Evolutionary conservation across 106 monocot genomes (phyloP), one percentile per base, ranked within the genome.

Genomic region (Narthecium ossifragum): DNA sequence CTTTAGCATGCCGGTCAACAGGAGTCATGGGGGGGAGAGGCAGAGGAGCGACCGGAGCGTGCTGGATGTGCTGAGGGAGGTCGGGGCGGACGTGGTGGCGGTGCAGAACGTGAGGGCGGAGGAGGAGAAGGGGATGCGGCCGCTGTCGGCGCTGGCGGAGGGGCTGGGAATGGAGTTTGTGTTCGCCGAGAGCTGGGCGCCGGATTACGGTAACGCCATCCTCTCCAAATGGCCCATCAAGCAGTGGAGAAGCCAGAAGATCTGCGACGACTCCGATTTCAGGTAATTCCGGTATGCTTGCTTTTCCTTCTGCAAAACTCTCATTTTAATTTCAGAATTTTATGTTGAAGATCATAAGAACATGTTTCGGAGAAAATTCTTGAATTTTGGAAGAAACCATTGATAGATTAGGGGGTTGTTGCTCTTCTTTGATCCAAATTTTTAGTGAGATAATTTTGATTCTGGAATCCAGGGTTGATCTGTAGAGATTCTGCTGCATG

Each of bases 71-170:
- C 67, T 93, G 69, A 76, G 61, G 37, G 93, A 93, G 77, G 88
- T 75, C 12, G 74, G 64, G 1, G 89, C 88, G 0, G 93, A 93
- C 26, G 51, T 93, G 17, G 59, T 93, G 27, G 93, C 69, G 33
- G 47, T 93, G 63, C 93, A 89, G 82, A 93, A 93, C 30, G 93
- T 93, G 54, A 88, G 71, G 72, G 88, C 88, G 0, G 93, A 88
- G 70, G 93, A 93, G 75, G 93, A 85, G 79, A 82, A 83, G 50
- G 93, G 77, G 66, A 88, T 88, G 93, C 59, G 60, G 30, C 93
- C 93, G 23, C 58, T 93, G 22, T 79, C 93, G n/a, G 85, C 85
- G 6, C 51, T 93, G 51, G 93, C 93, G 0, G 80, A 79, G 15
- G 79, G 72, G 38, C 46, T 93, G 52, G 93, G 89, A 26, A 93